Percentiles rank a stretch among this genome's conserved stretches.
phyloP scores from a whole-genome alignment of 2,329 filamentous ascomycete species.

The Xylariaceae sp. region DNA sequence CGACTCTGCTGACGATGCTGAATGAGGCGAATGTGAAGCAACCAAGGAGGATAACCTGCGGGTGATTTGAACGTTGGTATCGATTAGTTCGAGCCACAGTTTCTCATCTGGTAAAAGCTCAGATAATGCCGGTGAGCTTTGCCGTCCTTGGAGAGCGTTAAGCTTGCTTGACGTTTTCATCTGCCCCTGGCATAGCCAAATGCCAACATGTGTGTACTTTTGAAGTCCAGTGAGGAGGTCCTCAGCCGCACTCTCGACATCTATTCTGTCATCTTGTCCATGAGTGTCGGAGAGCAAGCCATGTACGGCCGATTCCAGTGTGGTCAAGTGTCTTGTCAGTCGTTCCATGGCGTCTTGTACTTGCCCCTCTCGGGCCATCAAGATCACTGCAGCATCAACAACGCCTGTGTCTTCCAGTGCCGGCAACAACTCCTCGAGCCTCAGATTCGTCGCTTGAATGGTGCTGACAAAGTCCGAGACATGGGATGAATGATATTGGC shows the following conservation, averaged over 20 bases:
- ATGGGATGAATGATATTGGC: constrained; percentile 70
- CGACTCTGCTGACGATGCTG: constrained; percentile 14
- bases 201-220: constrained; percentile 86
- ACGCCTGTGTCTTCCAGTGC: constrained; percentile 84
- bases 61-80: constrained; percentile 55
- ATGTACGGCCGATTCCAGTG: constrained; percentile 69
- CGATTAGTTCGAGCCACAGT: constrained; percentile 55
- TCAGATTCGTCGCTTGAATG: constrained; percentile 69
- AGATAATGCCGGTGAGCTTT: constrained; percentile 33
- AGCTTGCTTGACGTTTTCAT: constrained; percentile 50
- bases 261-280: constrained; percentile 45
- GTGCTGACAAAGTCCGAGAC: constrained; percentile 78
- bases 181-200: constrained; percentile 90
- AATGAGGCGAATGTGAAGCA: constrained; percentile 12
- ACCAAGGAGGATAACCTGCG: constrained; percentile 54
- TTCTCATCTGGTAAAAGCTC: constrained; percentile 45
- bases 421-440: constrained; percentile 72
- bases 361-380: constrained; percentile 85
- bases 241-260: constrained; percentile 56
- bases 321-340: constrained; percentile 71
- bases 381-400: constrained; percentile 83
- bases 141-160: constrained; percentile 43
- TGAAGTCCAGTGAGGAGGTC: constrained; percentile 72
- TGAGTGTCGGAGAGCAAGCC: constrained; percentile 60
- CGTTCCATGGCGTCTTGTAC: constrained; percentile 76